phyloP scores from a whole-genome alignment of 2,329 filamentous ascomycete genomes.

The Annulohypoxylon truncatum region DNA sequence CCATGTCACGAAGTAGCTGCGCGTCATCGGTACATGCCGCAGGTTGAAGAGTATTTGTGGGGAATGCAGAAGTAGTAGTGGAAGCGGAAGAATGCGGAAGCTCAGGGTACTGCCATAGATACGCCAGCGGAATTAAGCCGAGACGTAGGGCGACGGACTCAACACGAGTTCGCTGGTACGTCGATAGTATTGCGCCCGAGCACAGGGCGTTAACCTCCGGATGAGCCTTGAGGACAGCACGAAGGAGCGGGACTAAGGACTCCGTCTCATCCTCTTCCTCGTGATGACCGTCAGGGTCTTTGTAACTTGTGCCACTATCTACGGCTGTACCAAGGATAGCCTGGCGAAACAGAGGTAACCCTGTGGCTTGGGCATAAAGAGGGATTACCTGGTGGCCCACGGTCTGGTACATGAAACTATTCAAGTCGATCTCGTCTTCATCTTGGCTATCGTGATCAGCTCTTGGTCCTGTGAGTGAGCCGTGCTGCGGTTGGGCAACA shows the following conservation, averaged over 20 bases:
- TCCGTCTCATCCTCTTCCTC: conserved; percentile 83
- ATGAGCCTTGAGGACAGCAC: conserved; percentile 72
- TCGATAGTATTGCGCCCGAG: conserved; percentile 91
- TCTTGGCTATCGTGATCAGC: conserved; percentile 49
- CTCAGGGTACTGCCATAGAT: conserved; percentile 89
- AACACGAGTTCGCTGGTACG: conserved; percentile 95
- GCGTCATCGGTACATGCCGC: conserved; percentile 55
- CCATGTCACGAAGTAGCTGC: conserved; percentile 84
- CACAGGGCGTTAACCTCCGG: conserved; percentile 88
- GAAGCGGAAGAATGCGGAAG: conserved; percentile 54
- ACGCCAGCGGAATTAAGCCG: conserved; percentile 85
- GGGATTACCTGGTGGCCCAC: conserved; percentile 90
- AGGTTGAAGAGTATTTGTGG: conserved; percentile 2
- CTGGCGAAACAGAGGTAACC: conserved; percentile 84
- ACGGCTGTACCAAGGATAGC: conserved; percentile 78
- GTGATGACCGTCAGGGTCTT: conserved; percentile 41
- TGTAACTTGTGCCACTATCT: conserved; percentile 79
- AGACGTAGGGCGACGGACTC: conserved; percentile 89
- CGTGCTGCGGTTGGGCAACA: conserved; percentile 25
- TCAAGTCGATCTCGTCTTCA: conserved; percentile 73
- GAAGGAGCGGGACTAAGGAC: conserved; percentile 81
- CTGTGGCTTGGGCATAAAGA: conserved; percentile 82
- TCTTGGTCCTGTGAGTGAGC: conserved; percentile 19
- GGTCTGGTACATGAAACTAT: conserved; percentile 99
- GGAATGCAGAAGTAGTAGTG: not conserved